phyloP scores from a whole-genome alignment of 345 rosid species.

The Sisymbrium altissimum region DNA sequence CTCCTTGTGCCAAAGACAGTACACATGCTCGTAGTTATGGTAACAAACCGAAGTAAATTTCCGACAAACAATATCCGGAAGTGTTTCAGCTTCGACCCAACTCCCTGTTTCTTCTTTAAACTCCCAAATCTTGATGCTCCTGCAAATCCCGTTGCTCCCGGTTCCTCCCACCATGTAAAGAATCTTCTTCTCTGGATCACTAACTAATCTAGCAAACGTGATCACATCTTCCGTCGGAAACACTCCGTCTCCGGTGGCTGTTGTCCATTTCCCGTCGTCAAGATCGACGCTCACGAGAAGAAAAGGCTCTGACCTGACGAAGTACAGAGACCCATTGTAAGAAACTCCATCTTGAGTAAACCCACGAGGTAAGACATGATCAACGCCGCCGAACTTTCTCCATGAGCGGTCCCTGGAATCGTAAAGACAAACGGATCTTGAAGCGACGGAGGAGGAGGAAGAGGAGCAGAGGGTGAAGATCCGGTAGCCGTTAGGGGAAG shows the following conservation, averaged over 20 bases:
- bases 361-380: constrained; percentile 40
- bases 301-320: constrained; percentile 63
- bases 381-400: constrained; percentile 43
- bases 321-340: constrained; percentile 54
- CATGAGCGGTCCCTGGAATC: constrained; percentile 53
- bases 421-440: constrained; percentile 48
- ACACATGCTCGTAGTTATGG: constrained; percentile 85
- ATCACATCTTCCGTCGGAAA: constrained; percentile 42
- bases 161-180: constrained; percentile 79
- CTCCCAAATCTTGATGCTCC: constrained; percentile 70
- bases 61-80: constrained; percentile 77
- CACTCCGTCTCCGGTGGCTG: constrained; percentile 21
- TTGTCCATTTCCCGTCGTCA: constrained; percentile 48
- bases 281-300: constrained; percentile 46
- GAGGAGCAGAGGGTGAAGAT: constrained; percentile 55
- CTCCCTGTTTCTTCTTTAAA: constrained; percentile 32
- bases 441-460: constrained; percentile 26
- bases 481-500: constrained; percentile 48
- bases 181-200: constrained; percentile 40
- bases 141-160: constrained; percentile 80
- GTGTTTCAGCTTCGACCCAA: constrained; percentile 56
- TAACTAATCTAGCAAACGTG: constrained; percentile 65
- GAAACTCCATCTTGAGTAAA: constrained; percentile 59
- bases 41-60: constrained; percentile 83
- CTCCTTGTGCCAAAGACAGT: constrained; percentile 80